Base-by-base conservation (phyloP, 2,329 filamentous ascomycete species). In the Drechslera avenae region DNA sequence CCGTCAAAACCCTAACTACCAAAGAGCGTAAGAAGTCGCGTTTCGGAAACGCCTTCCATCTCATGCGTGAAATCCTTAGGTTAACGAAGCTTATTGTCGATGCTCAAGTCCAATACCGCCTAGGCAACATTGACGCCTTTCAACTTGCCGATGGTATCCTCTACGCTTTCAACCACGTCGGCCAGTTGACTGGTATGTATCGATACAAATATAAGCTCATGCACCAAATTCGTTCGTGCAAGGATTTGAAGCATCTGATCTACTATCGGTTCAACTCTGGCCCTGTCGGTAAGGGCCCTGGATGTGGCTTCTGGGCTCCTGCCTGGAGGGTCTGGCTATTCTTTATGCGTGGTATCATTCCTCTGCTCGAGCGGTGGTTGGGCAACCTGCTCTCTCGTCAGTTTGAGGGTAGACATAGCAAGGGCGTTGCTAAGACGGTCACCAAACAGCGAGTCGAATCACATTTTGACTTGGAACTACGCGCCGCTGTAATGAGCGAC, bases 191-290 rank as follows among this genome's bases (percentile, higher is more conserved):
- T 13, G 94, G 94, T 72, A 99, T 99, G 94, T 99, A 99, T 77
- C 89, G 94, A 54, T 99, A 99, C 83, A 99, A 99, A 81, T 99
- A 99, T 81, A 99, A 99, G 81, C 82, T 99, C 49, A 99, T 99
- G 94, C 94, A 99, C 73, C 94, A 99, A 75, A 99, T 99, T 66
- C 90, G 94, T 64, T 96, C 94, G 0, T 99, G 94, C 81, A 99
- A 99, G 76, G 94, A 99, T 76, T 75, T 99, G 71, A 99, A 99
- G 83, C 94, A 99, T 83, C 79, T 99, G 56, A 97, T 99, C 61
- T 99, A 99, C 79, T 97, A 97, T 75, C 89, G 93, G 41, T 99
- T 99, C 79, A 99, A 99, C 74, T 92, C 91, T 52, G 94, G 92
- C 0, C 90, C 93, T 9, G 95, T 99, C 16, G 94, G 94, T 7